Evolutionary conservation across 371 early-diverging fungal genomes (phyloP).

Genomic region (Blakeslea trispora): DNA sequence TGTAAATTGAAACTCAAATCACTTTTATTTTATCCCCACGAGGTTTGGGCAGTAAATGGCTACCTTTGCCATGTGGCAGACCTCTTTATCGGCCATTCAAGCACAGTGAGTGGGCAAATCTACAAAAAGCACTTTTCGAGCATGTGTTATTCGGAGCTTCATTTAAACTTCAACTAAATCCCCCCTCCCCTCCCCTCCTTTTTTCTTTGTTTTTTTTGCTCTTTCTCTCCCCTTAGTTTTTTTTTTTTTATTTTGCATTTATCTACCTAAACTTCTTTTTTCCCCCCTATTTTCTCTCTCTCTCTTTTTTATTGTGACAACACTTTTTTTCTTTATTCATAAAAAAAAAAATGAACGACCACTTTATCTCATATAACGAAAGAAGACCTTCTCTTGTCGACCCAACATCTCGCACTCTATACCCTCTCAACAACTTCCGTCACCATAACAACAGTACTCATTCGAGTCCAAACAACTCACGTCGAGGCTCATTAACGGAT

Average conservation of each 20-base stretch:
- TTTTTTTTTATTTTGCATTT: conserved; percentile 3
- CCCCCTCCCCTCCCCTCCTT: conserved; percentile 2
- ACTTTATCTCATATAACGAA: conserved; percentile 7
- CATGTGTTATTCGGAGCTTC: no score
- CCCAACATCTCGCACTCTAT: conserved; percentile 22
- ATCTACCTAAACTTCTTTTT: no score
- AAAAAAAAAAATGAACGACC: no score
- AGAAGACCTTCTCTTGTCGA: conserved; percentile 19
- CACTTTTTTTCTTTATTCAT: no score
- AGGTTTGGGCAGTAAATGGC: no score
- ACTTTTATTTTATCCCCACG: no score
- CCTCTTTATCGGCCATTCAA: no score
- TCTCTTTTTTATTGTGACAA: not conserved
- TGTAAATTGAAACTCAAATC: no score
- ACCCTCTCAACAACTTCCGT: conserved; percentile 24
- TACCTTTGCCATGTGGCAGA: no score
- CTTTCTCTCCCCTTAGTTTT: not conserved
- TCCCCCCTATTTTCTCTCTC: conserved; percentile 2
- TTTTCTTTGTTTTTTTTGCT: not conserved
- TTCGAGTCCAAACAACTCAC: conserved; percentile 29
- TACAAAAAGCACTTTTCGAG: no score
- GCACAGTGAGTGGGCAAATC: no score
- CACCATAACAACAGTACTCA: conserved; percentile 16
- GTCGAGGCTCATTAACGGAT: conserved; percentile 39
- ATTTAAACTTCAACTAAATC: not conserved